Conservation (phyloP, 768 basidiomycete genomes). For the Kwoniella pini region DNA sequence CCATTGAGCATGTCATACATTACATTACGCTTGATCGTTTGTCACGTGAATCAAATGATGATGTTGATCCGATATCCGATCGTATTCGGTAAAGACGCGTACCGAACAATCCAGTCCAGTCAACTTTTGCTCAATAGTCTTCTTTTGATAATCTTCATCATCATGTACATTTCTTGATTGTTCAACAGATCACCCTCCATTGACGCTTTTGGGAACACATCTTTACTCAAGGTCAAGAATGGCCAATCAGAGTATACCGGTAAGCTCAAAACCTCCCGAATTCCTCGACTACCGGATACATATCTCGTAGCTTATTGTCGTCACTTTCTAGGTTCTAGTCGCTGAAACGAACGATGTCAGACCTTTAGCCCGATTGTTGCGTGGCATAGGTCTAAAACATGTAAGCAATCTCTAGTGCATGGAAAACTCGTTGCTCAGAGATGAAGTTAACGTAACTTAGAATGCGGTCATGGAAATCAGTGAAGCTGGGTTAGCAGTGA, state of each 20-base stretch:
- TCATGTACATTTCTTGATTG: too few relatives aligned
- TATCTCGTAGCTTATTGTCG: neutral
- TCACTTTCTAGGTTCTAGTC: constrained; percentile 44
- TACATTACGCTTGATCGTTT: too few relatives aligned
- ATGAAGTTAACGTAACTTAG: constrained; percentile 33
- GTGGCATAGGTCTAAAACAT: constrained; percentile 77
- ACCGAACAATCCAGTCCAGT: neutral
- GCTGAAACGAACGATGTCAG: constrained; percentile 66
- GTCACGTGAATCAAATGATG: too few relatives aligned
- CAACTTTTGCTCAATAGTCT: neutral
- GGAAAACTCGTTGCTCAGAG: neutral
- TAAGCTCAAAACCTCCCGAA: too few relatives aligned
- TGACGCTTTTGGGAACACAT: too few relatives aligned
- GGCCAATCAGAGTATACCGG: constrained; percentile 1
- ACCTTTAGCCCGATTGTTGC: constrained; percentile 72
- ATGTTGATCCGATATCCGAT: too few relatives aligned
- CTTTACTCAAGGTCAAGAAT: neutral
- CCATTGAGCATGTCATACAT: too few relatives aligned
- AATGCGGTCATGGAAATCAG: constrained; percentile 73
- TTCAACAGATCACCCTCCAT: too few relatives aligned
- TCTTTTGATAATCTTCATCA: neutral
- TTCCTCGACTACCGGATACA: too few relatives aligned
- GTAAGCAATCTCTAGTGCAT: constrained; percentile 59
- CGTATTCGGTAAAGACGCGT: too few relatives aligned
- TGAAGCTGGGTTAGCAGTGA: constrained; percentile 69